These are phyloP conservation scores for Ceratocystis harringtonii DNA, from an alignment of 2,329 filamentous ascomycete species.

Conservation along the genomic window DNA sequence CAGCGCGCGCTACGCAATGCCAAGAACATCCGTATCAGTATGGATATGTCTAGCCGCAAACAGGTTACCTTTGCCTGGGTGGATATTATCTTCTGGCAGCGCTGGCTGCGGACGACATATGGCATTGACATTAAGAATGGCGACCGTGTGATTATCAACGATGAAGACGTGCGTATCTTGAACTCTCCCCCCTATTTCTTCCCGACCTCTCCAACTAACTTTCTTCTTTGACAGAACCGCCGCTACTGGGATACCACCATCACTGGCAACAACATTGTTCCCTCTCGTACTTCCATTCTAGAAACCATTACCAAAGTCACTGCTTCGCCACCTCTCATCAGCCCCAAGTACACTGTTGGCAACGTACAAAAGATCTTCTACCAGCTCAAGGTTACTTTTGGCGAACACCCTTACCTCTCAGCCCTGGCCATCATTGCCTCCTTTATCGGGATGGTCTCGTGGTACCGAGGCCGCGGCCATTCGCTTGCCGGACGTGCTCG, in stretches of 20 bases:
- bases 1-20: conserved; percentile 72
- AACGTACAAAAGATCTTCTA: conserved; percentile 57
- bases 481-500: conserved; percentile 10
- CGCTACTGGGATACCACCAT: conserved; percentile 89
- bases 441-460: conserved; percentile 21
- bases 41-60: conserved; percentile 73
- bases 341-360: conserved; percentile 62
- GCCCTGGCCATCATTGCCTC: conserved; percentile 34
- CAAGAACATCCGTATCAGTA: conserved; percentile 82
- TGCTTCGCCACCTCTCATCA: conserved; percentile 52
- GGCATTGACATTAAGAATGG: conserved; percentile 78
- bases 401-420: conserved; percentile 44
- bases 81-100: conserved; percentile 91
- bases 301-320: conserved; percentile 67
- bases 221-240: conserved; percentile 47
- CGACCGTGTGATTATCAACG: conserved; percentile 89
- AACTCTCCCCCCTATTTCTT: background rate
- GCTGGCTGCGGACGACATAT: conserved; percentile 91
- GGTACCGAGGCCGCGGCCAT: conserved; percentile 38
- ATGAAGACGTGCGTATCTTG: conserved; percentile 66
- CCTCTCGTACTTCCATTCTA: conserved; percentile 77
- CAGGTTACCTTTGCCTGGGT: conserved; percentile 95
- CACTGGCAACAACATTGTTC: conserved; percentile 77
- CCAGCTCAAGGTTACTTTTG: conserved; percentile 43
- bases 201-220: background rate